These are phyloP conservation scores for Vitis rupestris DNA, from an alignment of 164 flowering plant species.

Conservation along the genomic window DNA sequence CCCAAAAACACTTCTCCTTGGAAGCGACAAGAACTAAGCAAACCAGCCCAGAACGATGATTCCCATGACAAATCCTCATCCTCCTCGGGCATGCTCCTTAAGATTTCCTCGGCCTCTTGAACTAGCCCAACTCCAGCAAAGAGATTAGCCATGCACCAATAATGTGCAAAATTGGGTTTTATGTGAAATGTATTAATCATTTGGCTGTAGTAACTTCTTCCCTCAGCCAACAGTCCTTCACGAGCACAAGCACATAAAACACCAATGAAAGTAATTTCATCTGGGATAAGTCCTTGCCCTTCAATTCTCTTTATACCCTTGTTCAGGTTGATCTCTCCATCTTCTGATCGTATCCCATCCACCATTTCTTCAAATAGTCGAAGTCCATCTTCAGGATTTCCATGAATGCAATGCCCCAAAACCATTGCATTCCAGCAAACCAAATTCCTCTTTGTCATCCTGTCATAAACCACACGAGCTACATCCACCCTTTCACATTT, in stretches of 20 bases:
- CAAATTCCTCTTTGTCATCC: constrained; percentile 43
- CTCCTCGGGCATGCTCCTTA: constrained; percentile 40
- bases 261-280: constrained; percentile 61
- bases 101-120: constrained; percentile 48
- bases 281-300: constrained; percentile 34
- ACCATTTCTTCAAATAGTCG: constrained; percentile 47
- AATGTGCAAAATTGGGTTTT: constrained; percentile 73
- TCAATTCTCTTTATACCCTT: constrained; percentile 2
- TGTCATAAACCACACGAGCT: constrained; percentile 51
- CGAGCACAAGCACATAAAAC: constrained; percentile 70
- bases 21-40: constrained; percentile 58
- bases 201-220: constrained; percentile 41
- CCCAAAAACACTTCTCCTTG: constrained; percentile 42
- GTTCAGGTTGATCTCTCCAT: not conserved
- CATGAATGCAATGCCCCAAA: constrained; percentile 69
- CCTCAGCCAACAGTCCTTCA: constrained; percentile 43
- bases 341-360: constrained; percentile 2
- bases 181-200: constrained; percentile 43
- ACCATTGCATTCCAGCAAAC: constrained; percentile 82
- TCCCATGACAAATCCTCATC: constrained; percentile 29
- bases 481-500: constrained; percentile 47
- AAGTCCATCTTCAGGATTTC: constrained; percentile 60
- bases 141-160: constrained; percentile 86
- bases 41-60: constrained; percentile 46
- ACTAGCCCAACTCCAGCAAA: constrained; percentile 42